Evolutionary conservation across 768 basidiomycete genomes (phyloP).

Genomic region (Boletellus emodensis): DNA sequence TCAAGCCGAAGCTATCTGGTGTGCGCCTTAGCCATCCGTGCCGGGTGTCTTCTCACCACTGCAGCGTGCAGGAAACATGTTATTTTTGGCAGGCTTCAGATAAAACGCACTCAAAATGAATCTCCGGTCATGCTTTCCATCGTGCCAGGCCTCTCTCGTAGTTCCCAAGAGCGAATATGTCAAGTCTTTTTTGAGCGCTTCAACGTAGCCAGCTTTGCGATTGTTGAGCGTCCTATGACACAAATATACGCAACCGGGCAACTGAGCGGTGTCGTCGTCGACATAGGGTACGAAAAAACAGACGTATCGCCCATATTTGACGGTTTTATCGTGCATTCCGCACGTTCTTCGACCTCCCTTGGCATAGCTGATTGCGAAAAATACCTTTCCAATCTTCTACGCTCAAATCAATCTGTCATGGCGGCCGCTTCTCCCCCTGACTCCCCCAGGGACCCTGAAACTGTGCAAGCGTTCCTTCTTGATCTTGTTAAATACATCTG

Average conservation of each 20-base stretch:
- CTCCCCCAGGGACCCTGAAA: slow-evolving; percentile 42
- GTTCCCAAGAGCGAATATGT: slow-evolving; percentile 66
- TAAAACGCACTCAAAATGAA: slow-evolving; percentile 82
- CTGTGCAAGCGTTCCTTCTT: slow-evolving; percentile 48
- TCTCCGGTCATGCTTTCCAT: slow-evolving; percentile 80
- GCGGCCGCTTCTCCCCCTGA: slow-evolving; percentile 53
- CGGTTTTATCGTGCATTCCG: slow-evolving; percentile 54
- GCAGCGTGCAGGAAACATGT: slow-evolving; percentile 67
- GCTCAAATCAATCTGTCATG: slow-evolving; percentile 63
- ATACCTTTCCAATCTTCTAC: slow-evolving; percentile 72
- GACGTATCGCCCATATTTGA: slow-evolving; percentile 80
- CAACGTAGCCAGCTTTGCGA: slow-evolving; percentile 78
- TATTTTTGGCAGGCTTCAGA: slow-evolving; percentile 68
- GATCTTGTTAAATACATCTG: slow-evolving; percentile 65
- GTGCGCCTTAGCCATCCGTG: slow-evolving; percentile 5
- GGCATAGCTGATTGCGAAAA: slow-evolving; percentile 71
- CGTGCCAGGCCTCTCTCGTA: slow-evolving; percentile 58
- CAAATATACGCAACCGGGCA: slow-evolving; percentile 76
- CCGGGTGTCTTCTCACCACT: slow-evolving; percentile 3
- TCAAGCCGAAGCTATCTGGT: slow-evolving; percentile 91
- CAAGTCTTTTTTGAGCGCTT: slow-evolving; percentile 91
- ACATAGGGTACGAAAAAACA: slow-evolving; percentile 72
- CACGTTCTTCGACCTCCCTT: slow-evolving; percentile 53
- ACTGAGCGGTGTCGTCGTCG: slow-evolving; percentile 73
- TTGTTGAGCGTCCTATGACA: slow-evolving; percentile 80